Base-by-base conservation (phyloP, 2,329 filamentous ascomycete species). In the Xylaria digitata region DNA sequence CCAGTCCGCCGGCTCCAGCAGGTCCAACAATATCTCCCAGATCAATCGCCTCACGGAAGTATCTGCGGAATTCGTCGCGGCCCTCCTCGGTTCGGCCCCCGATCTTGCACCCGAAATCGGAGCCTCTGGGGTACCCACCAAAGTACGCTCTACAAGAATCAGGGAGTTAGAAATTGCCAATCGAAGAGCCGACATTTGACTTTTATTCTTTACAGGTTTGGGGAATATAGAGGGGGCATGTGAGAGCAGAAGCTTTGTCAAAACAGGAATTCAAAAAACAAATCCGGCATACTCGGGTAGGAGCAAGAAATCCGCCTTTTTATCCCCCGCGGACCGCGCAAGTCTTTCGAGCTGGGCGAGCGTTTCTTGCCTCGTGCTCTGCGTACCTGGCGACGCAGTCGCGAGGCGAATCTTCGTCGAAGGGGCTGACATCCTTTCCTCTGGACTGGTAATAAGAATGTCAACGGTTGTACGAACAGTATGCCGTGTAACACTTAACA, bases 71-170 rank as follows among this genome's bases (percentile, higher is more conserved):
- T 74, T 96, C 93, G 30, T 97, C 93, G 19, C 94, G 87, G 4
- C 94, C 94, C 55, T 84, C 92, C 2, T 85, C 82, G 0, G 86
- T 85, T 43, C 94, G 89, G 17, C 85, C 83, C 3, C 94, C 94
- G 6, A 97, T 84, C 1, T 87, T 85, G 53, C 89, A 89, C 4
- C 94, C 94, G 75, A 97, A 97, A 57, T 83, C 83, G 69, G 90
- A 90, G 19, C 91, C 93, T 11, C 94, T 90, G 19, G 95, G 95
- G 77, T 97, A 97, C 1, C 94, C 95, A 53, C 95, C 95, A 1
- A 97, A 85, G 76, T 93, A 97, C 23, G 94, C 94, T 30, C 53
- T 55, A 32, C 11, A 11, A 54, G 34, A 23, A 42, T 13, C 19
- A 26, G 42, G 34, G 6, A 15, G 52, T 54, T 32, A 54, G 30